Percentiles rank a stretch among this genome's conserved stretches.
Conservation (phyloP, 768 basidiomycete species). For the Leucosporidium yakuticum region DNA sequence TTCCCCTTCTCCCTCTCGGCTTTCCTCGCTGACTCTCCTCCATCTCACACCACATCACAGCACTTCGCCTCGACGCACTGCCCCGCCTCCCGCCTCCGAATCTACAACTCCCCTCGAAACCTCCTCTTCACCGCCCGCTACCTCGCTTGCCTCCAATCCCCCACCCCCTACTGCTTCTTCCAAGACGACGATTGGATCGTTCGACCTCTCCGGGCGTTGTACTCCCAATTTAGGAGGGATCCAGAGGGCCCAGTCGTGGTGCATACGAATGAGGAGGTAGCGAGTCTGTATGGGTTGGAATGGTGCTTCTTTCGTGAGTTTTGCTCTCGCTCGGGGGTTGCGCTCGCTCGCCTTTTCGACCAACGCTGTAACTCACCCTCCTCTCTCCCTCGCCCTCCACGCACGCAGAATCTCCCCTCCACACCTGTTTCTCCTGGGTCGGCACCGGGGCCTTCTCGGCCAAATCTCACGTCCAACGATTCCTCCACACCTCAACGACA, state of each 20-base stretch:
- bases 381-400: no score
- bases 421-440: slow-evolving; percentile 38
- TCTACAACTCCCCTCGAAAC: slow-evolving; percentile 37
- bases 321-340: neutral
- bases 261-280: slow-evolving; percentile 18
- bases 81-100: slow-evolving; percentile 21
- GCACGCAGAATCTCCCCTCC: slow-evolving; percentile 22
- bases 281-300: slow-evolving; percentile 28
- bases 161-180: slow-evolving; percentile 31
- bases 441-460: slow-evolving; percentile 35
- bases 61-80: slow-evolving; percentile 18
- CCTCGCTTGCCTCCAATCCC: slow-evolving; percentile 31
- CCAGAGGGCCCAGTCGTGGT: slow-evolving; percentile 31
- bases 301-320: slow-evolving; percentile 39
- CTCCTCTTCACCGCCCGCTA: slow-evolving; percentile 34
- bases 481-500: slow-evolving; percentile 13
- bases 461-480: slow-evolving; percentile 14
- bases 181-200: slow-evolving; percentile 40
- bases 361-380: neutral
- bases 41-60: neutral
- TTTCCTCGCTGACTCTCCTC: neutral
- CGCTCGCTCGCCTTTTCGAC: no score
- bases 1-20: neutral
- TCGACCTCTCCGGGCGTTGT: slow-evolving; percentile 21
- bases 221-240: slow-evolving; percentile 33